Percentiles rank a stretch among this genome's conserved stretches.
Evolutionary conservation across 2,329 filamentous ascomycete species (phyloP).

Genomic region (Zopfia rhizophila): DNA sequence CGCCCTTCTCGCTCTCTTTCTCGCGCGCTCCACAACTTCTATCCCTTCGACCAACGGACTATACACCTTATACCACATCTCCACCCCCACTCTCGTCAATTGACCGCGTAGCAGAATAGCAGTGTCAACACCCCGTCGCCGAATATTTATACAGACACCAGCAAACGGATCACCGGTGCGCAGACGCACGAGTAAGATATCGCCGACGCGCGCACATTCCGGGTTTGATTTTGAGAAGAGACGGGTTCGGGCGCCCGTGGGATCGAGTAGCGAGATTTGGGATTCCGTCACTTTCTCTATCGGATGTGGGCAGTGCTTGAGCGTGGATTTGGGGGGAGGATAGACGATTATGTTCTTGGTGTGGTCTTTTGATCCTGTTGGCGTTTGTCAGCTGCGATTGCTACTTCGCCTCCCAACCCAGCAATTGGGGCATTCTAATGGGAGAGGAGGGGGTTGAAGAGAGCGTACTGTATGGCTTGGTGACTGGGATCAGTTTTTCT

Average conservation of each 20-base stretch:
- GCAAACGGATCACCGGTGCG: conserved; percentile 89
- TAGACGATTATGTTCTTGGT: conserved; percentile 60
- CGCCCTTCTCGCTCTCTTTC: conserved; percentile 86
- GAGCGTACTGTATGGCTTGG: too few species aligned
- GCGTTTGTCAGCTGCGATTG: too few species aligned
- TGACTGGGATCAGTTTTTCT: too few species aligned
- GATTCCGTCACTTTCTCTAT: conserved; percentile 72
- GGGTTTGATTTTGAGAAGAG: conserved; percentile 83
- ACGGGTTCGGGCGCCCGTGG: conserved; percentile 80
- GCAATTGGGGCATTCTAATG: too few species aligned
- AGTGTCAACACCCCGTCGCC: conserved; percentile 85
- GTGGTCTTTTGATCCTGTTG: too few species aligned
- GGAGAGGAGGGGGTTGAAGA: too few species aligned
- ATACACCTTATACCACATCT: conserved; percentile 99
- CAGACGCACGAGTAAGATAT: conserved; percentile 90
- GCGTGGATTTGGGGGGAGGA: conserved; percentile 66
- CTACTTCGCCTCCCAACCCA: too few species aligned
- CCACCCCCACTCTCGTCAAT: conserved; percentile 85
- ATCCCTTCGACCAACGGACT: conserved; percentile 88
- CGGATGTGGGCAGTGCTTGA: conserved; percentile 70
- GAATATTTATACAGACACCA: conserved; percentile 87
- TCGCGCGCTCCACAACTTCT: conserved; percentile 88
- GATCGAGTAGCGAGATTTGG: conserved; percentile 82
- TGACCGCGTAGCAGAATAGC: conserved; percentile 87
- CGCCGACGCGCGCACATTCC: conserved; percentile 83